These are phyloP conservation scores for Jaminaea rosea DNA, from an alignment of 1,284 basidiomycete genomes.

Conservation along the genomic window DNA sequence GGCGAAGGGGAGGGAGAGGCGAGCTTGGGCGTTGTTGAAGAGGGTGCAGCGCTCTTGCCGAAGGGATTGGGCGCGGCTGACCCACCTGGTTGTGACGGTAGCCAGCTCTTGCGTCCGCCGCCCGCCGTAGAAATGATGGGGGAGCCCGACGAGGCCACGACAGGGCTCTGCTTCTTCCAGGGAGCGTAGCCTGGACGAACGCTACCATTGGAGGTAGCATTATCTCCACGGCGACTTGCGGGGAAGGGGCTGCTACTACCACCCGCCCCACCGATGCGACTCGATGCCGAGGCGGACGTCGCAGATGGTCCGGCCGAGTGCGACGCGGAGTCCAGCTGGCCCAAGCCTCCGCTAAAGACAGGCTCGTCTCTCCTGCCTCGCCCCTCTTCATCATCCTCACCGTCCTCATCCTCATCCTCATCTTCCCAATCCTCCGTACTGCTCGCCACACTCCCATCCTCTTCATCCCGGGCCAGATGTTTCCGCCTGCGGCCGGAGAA, in stretches of 20 bases:
- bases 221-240: not conserved
- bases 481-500: conserved; percentile 33
- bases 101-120: not conserved
- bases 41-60: not conserved
- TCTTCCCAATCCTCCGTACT: not conserved
- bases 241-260: not conserved
- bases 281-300: not conserved
- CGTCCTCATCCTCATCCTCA: conserved; percentile 13
- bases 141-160: not conserved
- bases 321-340: conserved; percentile 22
- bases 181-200: not conserved
- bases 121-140: not conserved
- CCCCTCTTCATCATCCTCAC: conserved; percentile 39
- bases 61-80: not conserved
- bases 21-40: not conserved
- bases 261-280: not conserved
- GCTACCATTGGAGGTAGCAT: not conserved
- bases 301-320: not conserved
- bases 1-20: too few relatives aligned
- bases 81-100: not conserved
- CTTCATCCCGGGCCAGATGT: conserved; percentile 1
- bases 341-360: conserved; percentile 28
- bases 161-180: not conserved
- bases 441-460: not conserved
- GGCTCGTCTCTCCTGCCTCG: too few relatives aligned